These are phyloP conservation scores for Cutaneotrichosporon cavernicola DNA, from an alignment of 1,284 basidiomycete species.

Conservation along the genomic window DNA sequence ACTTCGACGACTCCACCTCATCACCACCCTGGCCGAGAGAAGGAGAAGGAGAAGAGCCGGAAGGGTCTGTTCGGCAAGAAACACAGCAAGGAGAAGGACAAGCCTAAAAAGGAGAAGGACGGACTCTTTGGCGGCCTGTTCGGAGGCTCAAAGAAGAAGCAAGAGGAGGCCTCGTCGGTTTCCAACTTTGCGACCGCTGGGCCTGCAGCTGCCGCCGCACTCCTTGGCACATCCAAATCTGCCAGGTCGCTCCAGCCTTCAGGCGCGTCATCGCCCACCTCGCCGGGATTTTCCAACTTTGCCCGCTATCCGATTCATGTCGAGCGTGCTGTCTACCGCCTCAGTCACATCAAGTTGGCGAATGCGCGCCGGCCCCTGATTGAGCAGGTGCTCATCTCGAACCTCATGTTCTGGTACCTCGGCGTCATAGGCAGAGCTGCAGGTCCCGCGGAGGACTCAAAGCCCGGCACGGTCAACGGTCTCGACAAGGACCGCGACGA, in stretches of 20 bases:
- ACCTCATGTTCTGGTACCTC: conserved; percentile 99
- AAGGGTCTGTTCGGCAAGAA: conserved; percentile 60
- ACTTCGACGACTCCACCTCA: conserved; percentile 13
- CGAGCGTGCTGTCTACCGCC: conserved; percentile 92
- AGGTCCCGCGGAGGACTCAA: conserved; percentile 47
- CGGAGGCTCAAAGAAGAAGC: conserved; percentile 69
- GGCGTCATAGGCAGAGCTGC: conserved; percentile 83
- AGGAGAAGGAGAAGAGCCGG: conserved; percentile 72
- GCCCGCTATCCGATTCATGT: conserved; percentile 95
- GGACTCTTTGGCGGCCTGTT: conserved; percentile 88
- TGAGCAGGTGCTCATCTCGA: conserved; percentile 97
- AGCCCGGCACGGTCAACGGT: conserved; percentile 52
- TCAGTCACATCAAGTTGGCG: conserved; percentile 97
- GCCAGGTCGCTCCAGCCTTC: conserved; percentile 59
- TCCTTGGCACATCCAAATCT: conserved; percentile 76
- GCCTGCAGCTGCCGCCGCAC: conserved; percentile 74
- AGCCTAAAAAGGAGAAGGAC: conserved; percentile 64
- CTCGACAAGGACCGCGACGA: conserved; percentile 46
- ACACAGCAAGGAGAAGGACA: conserved; percentile 67
- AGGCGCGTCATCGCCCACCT: conserved; percentile 55
- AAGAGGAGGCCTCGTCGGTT: conserved; percentile 60
- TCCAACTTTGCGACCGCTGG: conserved; percentile 60
- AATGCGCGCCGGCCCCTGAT: conserved; percentile 94
- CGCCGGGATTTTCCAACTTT: conserved; percentile 62
- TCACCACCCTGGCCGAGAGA: conserved; percentile 42